A percentile compares a stretch with the other conserved stretches of the same genome.
These are phyloP conservation scores for Fraxinus dipetala DNA, from an alignment of 305 asterid genomes.

Conservation along the genomic window DNA sequence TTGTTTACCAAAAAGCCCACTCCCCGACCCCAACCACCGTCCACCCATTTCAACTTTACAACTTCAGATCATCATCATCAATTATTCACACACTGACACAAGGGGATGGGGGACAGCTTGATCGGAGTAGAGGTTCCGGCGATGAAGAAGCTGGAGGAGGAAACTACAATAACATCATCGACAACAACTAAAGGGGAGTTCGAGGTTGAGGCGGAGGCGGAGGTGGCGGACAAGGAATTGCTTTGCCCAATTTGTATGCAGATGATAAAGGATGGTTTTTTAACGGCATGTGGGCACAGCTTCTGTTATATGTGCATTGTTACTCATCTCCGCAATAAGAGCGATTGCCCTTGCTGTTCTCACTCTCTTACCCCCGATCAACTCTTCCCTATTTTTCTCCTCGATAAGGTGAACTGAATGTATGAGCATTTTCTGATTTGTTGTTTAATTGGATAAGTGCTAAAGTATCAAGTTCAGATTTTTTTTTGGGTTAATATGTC, in stretches of 20 bases:
- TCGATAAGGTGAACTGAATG: slow-evolving; percentile 46
- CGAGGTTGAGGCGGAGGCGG: slow-evolving; percentile 10
- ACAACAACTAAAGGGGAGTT: slow-evolving; percentile 12
- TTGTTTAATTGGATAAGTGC: not conserved
- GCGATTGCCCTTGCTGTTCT: slow-evolving; percentile 64
- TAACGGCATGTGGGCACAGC: slow-evolving; percentile 73
- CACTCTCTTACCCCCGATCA: slow-evolving; percentile 54
- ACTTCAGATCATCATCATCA: not conserved
- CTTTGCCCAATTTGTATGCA: slow-evolving; percentile 72
- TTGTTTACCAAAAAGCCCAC: not conserved
- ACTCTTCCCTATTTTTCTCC: slow-evolving; percentile 66
- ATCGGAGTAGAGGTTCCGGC: slow-evolving; percentile 40
- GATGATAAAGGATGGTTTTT: slow-evolving; percentile 58
- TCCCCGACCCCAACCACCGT: not conserved
- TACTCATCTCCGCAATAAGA: slow-evolving; percentile 73
- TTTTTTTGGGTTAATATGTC: not conserved
- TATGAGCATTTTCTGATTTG: not conserved
- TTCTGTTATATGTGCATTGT: slow-evolving; percentile 80
- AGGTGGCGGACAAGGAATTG: slow-evolving; percentile 49
- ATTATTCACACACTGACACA: not conserved
- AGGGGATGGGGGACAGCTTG: slow-evolving; percentile 42
- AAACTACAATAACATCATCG: not conserved
- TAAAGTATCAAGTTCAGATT: not conserved
- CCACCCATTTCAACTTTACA: not conserved
- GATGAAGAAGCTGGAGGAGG: slow-evolving; percentile 19